Conservation (phyloP, 2,329 filamentous ascomycete genomes). For the Erysiphe pulchra region DNA sequence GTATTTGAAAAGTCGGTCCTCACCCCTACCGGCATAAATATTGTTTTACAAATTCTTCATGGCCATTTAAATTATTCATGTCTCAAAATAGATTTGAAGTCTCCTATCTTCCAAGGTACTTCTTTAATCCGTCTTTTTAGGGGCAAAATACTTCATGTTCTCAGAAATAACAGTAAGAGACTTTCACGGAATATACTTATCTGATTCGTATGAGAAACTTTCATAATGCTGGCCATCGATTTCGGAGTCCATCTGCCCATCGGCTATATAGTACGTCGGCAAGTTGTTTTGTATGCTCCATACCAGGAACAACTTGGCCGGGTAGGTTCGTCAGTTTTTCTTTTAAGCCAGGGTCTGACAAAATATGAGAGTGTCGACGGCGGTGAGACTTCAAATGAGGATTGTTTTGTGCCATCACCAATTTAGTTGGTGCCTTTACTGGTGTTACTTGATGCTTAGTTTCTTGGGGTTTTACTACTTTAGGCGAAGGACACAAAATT, state of each 20-base stretch:
- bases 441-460: constrained; percentile 24
- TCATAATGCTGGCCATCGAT: constrained; percentile 30
- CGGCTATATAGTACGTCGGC: constrained; percentile 75
- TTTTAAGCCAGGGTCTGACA: constrained; percentile 21
- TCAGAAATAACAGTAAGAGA: no score
- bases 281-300: constrained; percentile 80
- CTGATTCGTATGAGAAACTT: background rate
- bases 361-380: constrained; percentile 23
- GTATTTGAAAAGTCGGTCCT: no score
- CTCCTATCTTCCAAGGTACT: no score
- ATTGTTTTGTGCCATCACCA: constrained; percentile 58
- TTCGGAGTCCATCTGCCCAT: constrained; percentile 65
- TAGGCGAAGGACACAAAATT: constrained; percentile 7
- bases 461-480: constrained; percentile 25
- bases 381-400: constrained; percentile 63
- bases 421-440: constrained; percentile 21
- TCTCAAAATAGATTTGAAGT: no score
- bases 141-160: no score
- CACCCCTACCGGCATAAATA: no score
- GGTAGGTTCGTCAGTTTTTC: constrained; percentile 22
- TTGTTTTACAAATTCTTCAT: no score
- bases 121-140: no score
- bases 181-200: no score
- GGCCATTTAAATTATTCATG: no score
- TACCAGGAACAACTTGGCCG: constrained; percentile 35